Evolutionary conservation across 495 filamentous ascomycete genomes (phyloP), one percentile per base, ranked within the genome.

Genomic region (Hypoxylon rickii): DNA sequence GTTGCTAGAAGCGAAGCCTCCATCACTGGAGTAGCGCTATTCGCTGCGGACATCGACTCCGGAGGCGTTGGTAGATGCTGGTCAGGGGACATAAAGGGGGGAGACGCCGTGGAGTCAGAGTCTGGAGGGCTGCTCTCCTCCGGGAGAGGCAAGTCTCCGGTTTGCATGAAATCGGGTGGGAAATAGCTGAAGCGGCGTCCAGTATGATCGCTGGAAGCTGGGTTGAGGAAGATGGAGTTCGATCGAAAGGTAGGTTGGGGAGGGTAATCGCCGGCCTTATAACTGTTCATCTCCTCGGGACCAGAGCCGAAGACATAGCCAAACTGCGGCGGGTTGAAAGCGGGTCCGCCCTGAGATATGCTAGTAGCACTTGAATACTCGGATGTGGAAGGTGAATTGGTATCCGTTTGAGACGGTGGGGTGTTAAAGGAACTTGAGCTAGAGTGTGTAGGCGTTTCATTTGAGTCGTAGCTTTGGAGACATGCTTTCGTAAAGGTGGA

Each of bases 401-500:
- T 65, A 32, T 78, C 78, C 6, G 58, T 55, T 20, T 76, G 64
- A 11, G 78, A 76, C n/a, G 81, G 79, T 24, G 85, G 83, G 0
- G 87, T 89, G 18, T 79, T 82, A 8, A 87, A 81, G 13, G 85
- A 79, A 41, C 85, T 69, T 3, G 63, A 86, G 2, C 84, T 84
- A 31, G 86, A 77, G 7, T 61, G 65, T n/a, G 44, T 64, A 24
- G 63, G 61, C 11, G 63, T 76, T 33, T 86, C 82, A 29, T 84
- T 85, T 16, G 73, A 72, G 45, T 86, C 82, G 70, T 93, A 97
- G 55, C 88, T 88, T 66, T 86, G 89, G 61, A 96, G 71, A 59
- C 89, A 92, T 15, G 91, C 91, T 39, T 78, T 79, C n/a, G 92
- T 84, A 21, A 97, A 80, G 45, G 85, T 89, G 12, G 74, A 72